Evolutionary conservation across 345 rosid species (phyloP).

Genomic region (Euphorbia tirucalli): DNA sequence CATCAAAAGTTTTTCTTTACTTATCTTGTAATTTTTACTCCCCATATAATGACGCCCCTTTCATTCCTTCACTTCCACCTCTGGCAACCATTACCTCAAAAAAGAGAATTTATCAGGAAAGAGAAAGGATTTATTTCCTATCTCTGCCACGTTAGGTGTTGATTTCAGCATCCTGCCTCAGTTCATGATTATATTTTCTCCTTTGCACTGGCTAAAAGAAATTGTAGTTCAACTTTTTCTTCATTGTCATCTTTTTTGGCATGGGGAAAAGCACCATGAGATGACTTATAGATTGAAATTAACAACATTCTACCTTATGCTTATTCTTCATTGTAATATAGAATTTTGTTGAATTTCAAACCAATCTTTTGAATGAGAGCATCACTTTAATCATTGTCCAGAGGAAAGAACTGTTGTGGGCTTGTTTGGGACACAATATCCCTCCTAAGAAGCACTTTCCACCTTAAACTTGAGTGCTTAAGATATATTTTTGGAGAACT

Average conservation of each 20-base stretch:
- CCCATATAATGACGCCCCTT: no score
- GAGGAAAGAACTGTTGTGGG: neutral
- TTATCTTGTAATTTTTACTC: no score
- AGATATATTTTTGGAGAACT: no score
- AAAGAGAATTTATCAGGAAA: no score
- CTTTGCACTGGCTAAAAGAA: neutral
- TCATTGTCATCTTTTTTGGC: neutral
- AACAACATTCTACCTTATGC: neutral
- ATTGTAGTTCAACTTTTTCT: neutral
- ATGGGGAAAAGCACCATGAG: neutral
- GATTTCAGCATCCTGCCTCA: neutral
- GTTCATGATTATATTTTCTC: neutral
- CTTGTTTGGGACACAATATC: neutral
- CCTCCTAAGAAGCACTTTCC: neutral
- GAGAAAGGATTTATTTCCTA: neutral
- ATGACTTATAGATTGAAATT: neutral
- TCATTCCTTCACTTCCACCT: no score
- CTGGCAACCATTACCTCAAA: no score
- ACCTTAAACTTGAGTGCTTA: no score
- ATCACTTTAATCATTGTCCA: neutral
- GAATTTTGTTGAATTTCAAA: conserved; percentile 1
- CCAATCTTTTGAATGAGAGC: conserved; percentile 1
- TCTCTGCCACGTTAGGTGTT: neutral
- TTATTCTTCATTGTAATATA: neutral
- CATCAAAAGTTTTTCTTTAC: no score